Base-by-base conservation (phyloP, 768 basidiomycete genomes). In the Porpolomopsis calyptriformis region DNA sequence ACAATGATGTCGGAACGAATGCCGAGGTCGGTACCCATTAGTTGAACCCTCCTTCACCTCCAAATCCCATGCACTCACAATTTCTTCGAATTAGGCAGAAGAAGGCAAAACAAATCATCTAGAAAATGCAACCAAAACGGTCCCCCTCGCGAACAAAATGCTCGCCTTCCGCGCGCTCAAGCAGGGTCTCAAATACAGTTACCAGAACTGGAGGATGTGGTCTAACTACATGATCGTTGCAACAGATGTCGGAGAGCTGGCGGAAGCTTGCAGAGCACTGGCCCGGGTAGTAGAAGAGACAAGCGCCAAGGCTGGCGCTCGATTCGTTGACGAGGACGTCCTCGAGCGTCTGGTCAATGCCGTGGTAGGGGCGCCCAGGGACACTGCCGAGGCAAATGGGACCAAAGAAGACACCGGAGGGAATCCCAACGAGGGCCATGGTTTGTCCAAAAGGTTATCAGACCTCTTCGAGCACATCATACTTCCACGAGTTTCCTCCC, bases 191-290 rank as follows among this genome's bases (percentile, higher is more conserved):
- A 82, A 80, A 54, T 78, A 75, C 61, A 76, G 77, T 40, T 86
- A 90, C 60, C 82, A 88, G 22, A 93, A 91, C 57, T 98, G 94
- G 93, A 77, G 90, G 16, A 93, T 99, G 86, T 99, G 96, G 96
- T 73, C 74, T 50, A 99, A 99, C 69, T 98, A 92, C 69, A 92
- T 89, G 83, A 70, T 96, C 57, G 82, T 98, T 22, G 75, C 88
- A 3, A 71, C 96, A 63, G 91, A 97, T 53, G 85, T 97, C 16
- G 94, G 93, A 5, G 92, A 98, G 59, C 72, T 97, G 40, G 71
- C 78, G 1, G 94, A 99, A 58, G 82, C 90, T 0, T 82, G 79
- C 48, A 81, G 88, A 31, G 94, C 93, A 0, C 70, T 90, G 18
- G 73, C 74, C 0, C 81, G 91, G 2, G 72, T 97, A 47, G 76